A percentile compares a stretch with the other conserved stretches of the same genome.
Evolutionary conservation across 257 asterid species (phyloP).

Genomic region (Solanum sejunctum): DNA sequence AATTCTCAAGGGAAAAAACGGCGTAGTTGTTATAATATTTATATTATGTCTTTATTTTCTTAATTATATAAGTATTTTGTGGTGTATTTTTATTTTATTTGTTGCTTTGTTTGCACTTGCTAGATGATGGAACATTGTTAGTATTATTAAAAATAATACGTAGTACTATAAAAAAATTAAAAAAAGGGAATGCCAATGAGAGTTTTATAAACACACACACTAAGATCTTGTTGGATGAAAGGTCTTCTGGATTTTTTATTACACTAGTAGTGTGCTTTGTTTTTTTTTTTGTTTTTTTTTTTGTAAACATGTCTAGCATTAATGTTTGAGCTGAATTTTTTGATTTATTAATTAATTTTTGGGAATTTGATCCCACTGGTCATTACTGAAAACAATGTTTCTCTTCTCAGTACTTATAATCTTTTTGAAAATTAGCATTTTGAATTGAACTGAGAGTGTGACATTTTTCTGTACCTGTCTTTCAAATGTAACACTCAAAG

Average conservation of each 20-base stretch:
- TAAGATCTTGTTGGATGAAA: constrained; percentile 5
- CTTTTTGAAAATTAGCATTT: not conserved
- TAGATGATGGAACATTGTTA: not conserved
- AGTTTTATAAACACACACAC: not conserved
- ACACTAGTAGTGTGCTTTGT: not conserved
- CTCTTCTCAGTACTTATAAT: not conserved
- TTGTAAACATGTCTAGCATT: not conserved
- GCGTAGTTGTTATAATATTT: not conserved
- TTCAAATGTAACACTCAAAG: not conserved
- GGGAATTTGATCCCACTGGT: constrained; percentile 16
- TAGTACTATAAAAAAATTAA: not conserved
- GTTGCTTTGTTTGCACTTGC: not conserved
- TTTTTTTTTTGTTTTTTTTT: not conserved
- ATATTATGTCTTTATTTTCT: not conserved
- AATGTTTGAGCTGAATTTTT: constrained; percentile 16
- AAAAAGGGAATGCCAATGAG: not conserved
- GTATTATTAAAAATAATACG: not conserved
- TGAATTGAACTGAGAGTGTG: not conserved
- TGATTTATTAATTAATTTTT: not conserved
- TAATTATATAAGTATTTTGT: not conserved
- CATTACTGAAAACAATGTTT: constrained; percentile 21
- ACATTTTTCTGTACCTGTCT: not conserved
- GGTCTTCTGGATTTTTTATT: not conserved
- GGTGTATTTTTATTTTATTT: not conserved
- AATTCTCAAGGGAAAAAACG: not conserved